Conservation (phyloP, 2,329 filamentous ascomycete species). For the Fusarium sp. region DNA sequence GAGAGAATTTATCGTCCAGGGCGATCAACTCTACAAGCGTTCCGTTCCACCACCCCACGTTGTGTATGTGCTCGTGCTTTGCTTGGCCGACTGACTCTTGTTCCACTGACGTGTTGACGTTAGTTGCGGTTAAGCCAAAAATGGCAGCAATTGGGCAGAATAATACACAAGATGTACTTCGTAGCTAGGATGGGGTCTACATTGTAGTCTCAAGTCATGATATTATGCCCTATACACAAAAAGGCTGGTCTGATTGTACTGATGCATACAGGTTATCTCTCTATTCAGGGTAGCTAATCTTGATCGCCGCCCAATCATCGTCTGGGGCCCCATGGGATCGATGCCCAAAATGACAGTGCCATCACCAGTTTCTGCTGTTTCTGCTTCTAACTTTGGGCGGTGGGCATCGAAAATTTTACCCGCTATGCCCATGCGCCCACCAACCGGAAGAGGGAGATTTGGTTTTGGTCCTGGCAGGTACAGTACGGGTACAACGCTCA, state of each 20-base stretch:
- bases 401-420: constrained; percentile 48
- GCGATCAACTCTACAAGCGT: constrained; percentile 3
- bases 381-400: constrained; percentile 22
- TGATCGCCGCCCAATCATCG: constrained; percentile 34
- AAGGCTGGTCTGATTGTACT: neutral
- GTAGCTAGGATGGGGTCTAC: constrained; percentile 9
- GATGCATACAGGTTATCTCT: neutral
- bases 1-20: constrained; percentile 25
- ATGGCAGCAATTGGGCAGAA: constrained; percentile 31
- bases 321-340: constrained; percentile 29
- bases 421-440: constrained; percentile 34
- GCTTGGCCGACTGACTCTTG: neutral
- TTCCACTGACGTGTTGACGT: constrained; percentile 27
- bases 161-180: constrained; percentile 9
- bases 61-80: constrained; percentile 1
- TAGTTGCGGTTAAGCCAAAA: constrained; percentile 15
- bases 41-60: constrained; percentile 36
- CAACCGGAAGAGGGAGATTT: constrained; percentile 20
- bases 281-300: constrained; percentile 17
- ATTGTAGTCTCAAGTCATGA: constrained; percentile 17
- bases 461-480: constrained; percentile 25
- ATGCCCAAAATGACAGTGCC: constrained; percentile 41
- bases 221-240: neutral
- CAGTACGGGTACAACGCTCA: constrained; percentile 13
- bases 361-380: constrained; percentile 37